Conservation (phyloP, 2,329 filamentous ascomycete genomes). For the Neonectria coccinea region DNA sequence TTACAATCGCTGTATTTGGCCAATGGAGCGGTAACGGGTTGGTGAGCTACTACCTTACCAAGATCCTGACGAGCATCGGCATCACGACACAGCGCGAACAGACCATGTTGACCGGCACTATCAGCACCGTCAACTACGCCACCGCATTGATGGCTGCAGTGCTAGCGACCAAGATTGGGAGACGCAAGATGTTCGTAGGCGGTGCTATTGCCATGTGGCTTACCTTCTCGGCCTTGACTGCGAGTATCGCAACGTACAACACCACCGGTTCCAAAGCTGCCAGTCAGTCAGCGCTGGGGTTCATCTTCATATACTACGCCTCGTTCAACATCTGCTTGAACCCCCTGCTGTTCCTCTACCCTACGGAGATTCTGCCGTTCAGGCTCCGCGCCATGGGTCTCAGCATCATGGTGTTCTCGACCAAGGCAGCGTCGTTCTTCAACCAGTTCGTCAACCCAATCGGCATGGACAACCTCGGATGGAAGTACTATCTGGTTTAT, state of each 20-base stretch:
- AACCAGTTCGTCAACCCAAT: conserved; percentile 37
- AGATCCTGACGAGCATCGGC: conserved; percentile 43
- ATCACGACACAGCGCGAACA: conserved; percentile 30
- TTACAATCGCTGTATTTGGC: conserved; percentile 57
- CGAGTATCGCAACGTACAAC: conserved; percentile 32
- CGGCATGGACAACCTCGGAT: conserved; percentile 43
- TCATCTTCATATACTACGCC: conserved; percentile 37
- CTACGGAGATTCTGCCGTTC: conserved; percentile 33
- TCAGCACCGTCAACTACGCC: conserved; percentile 31
- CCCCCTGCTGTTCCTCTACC: conserved; percentile 29
- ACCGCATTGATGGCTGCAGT: conserved; percentile 23
- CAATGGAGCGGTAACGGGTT: conserved; percentile 52
- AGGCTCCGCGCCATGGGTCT: conserved; percentile 32
- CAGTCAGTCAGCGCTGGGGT: conserved; percentile 30
- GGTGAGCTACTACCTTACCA: conserved; percentile 42
- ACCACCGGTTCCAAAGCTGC: conserved; percentile 28
- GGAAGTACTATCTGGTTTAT: conserved; percentile 42
- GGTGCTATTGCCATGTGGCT: conserved; percentile 32
- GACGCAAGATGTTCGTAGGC: conserved; percentile 30
- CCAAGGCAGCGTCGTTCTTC: conserved; percentile 32
- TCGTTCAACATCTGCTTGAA: conserved; percentile 32
- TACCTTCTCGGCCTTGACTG: conserved; percentile 29
- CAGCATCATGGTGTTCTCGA: conserved; percentile 28
- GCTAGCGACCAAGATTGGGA: conserved; percentile 29
- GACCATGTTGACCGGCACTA: conserved; percentile 28